Evolutionary conservation across 768 basidiomycete genomes (phyloP).

Genomic region (Boletus sensibilis): DNA sequence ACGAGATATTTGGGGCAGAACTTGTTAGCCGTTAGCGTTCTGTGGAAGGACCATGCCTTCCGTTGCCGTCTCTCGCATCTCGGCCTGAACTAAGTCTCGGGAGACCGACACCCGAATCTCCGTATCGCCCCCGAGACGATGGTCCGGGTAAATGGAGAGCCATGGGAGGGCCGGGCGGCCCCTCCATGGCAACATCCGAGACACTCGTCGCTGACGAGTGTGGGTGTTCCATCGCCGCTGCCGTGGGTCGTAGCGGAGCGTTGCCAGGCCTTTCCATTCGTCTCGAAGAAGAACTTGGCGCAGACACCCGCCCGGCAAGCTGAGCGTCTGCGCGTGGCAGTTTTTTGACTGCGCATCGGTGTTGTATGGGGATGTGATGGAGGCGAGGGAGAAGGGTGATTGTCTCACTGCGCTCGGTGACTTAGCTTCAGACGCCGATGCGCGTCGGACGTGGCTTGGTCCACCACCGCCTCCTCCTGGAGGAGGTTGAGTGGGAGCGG

Average conservation of each 20-base stretch:
- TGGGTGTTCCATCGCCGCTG: constrained; percentile 29
- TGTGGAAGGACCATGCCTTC: constrained; percentile 28
- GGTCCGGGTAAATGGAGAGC: constrained; percentile 34
- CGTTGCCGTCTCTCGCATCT: constrained; percentile 34
- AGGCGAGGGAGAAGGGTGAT: constrained; percentile 40
- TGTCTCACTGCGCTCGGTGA: constrained; percentile 35
- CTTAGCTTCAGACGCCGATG: constrained; percentile 31
- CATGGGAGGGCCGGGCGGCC: constrained; percentile 28
- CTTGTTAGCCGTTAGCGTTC: constrained; percentile 24
- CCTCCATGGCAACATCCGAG: constrained; percentile 33
- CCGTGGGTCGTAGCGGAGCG: constrained; percentile 39
- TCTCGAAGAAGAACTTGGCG: constrained; percentile 45
- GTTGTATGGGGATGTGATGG: constrained; percentile 43
- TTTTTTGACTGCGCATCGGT: constrained; percentile 61
- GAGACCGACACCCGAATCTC: constrained; percentile 32
- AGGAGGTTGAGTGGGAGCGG: constrained; percentile 20
- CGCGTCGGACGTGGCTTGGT: constrained; percentile 27
- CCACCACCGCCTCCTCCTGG: constrained; percentile 11
- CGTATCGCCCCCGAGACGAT: constrained; percentile 35
- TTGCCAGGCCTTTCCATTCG: constrained; percentile 35
- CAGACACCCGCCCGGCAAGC: constrained; percentile 72
- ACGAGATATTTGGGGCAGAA: neutral
- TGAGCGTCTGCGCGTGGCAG: constrained; percentile 75
- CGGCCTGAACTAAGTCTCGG: constrained; percentile 31
- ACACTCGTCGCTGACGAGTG: constrained; percentile 21